Evolutionary conservation across 2,329 filamentous ascomycete species (phyloP), one percentile per base, ranked within the genome.

Genomic region (Dissoconium aciculare): DNA sequence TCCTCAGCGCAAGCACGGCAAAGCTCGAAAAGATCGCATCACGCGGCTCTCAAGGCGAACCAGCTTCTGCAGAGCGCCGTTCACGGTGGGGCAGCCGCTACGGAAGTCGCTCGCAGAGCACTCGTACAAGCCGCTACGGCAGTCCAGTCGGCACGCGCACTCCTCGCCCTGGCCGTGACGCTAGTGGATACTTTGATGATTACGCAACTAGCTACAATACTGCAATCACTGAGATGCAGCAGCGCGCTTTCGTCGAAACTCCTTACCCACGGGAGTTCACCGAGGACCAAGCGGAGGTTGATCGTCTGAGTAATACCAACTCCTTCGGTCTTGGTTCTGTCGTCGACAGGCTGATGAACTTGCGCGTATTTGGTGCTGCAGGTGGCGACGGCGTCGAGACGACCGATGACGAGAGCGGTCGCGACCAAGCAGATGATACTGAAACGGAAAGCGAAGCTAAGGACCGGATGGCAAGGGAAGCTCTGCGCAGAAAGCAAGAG

Each of bases 331-430:
- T 74, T 4, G 69, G 69, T 0, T 53, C 59, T 6, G 66, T 67
- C 60, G 58, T 74, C 42, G 70, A 74, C 40, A 54, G 61, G 14
- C 44, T 74, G 19, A 66, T 74, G 34, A 67, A 67, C 17, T 71
- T 67, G 62, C 63, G 62, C 8, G 39, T 71, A 24, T 72, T 72
- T 40, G 59, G 59, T 3, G 60, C 66, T 1, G 8, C 19, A 8
- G n/a, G n/a, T n/a, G 64, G 67, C 6, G 62, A 66, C 29, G 63
- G 67, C 17, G 52, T 46, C n/a, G 58, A 59, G 23, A 52, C 49
- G 24, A 53, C 43, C 9, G 51, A 49, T 26, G 46, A 49, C 15
- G 44, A 50, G 17, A 45, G 17, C 10, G 36, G 50, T 5, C 46
- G 40, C 2, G 44, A 48, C 6, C 30, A 26, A 12, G 42, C 41